phyloP scores from a whole-genome alignment of 1,284 basidiomycete genomes.

The Malassezia equina region DNA sequence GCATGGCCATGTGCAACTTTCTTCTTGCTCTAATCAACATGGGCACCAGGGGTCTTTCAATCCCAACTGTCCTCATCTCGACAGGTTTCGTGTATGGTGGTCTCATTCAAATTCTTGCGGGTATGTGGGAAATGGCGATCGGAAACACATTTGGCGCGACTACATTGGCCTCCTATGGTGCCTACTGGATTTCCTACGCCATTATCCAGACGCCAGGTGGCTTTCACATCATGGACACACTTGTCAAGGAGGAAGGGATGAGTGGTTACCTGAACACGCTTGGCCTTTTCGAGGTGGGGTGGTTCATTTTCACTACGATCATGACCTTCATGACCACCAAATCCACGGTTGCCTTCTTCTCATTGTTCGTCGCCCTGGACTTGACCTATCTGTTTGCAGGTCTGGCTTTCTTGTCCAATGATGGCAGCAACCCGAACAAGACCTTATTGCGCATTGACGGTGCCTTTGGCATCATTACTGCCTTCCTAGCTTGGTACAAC shows the following conservation, averaged over 20 bases:
- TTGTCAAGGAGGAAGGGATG: conserved; percentile 21
- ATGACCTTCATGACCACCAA: conserved; percentile 31
- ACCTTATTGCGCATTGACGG: conserved; percentile 21
- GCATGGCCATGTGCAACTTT: conserved; percentile 52
- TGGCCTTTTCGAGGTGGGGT: conserved; percentile 32
- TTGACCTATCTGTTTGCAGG: conserved; percentile 52
- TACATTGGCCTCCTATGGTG: conserved; percentile 52
- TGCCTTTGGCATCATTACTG: conserved; percentile 18
- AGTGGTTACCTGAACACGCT: conserved; percentile 22
- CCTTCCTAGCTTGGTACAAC: conserved; percentile 48
- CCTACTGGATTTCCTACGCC: conserved; percentile 40
- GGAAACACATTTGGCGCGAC: conserved; percentile 58
- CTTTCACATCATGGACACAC: conserved; percentile 15
- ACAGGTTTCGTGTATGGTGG: conserved; percentile 56
- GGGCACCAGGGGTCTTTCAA: conserved; percentile 34
- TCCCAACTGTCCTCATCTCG: conserved; percentile 31
- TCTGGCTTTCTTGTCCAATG: conserved; percentile 29
- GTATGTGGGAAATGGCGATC: conserved; percentile 60
- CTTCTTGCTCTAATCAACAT: conserved; percentile 51
- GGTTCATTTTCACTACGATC: conserved; percentile 44
- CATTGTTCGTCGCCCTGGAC: conserved; percentile 65
- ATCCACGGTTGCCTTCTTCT: conserved; percentile 45
- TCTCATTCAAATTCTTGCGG: conserved; percentile 58
- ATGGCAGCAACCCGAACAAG: conserved; percentile 13
- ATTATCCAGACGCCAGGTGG: conserved; percentile 38